Base-by-base conservation (phyloP, 192 early-diverging fungal species). In the Dissophora globulifera region DNA sequence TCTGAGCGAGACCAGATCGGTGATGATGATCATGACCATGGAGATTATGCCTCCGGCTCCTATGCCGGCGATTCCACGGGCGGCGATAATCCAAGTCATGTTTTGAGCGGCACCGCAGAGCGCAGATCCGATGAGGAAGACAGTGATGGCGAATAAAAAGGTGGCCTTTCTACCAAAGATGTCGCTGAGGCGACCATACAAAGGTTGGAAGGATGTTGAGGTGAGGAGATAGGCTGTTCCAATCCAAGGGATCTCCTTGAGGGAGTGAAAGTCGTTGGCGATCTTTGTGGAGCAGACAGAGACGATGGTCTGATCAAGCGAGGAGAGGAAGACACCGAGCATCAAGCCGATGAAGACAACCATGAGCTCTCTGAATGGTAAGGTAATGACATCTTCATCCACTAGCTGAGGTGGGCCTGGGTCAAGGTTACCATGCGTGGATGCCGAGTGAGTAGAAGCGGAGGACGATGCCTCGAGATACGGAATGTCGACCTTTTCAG, bases 151-250 rank as follows among this genome's bases (percentile, higher is more conserved):
- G 26, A 71, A 31, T 4, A 85, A 26, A 30, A 64, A 60, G 50
- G 65, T 71, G 3, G 19, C 12, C 50, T 79, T 82, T 42, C 84
- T 72, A 20, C 87, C 87, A 68, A 90, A 80, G 27, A 96, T 88
- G 62, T 95, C 93, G 33, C 90, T 84, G 27, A 94, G 66, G 54
- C 88, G 90, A 9, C 94, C 96, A 78, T 95, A 97, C 2, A 92
- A 57, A 29, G 92, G 90, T 53, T 90, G 83, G 57, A 92, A 82
- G 10, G 94, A 84, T 0, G 93, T 92, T 38, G 82, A 58, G 22
- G 86, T 82, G 33, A 93, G 79, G 9, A 95, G 82, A 53, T 93
- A 95, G 25, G 85, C 79, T 17, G 85, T 90, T 13, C 90, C 90
- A 40, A 98, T 87, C 96, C 96, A 98, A 13, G 90, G 78, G 47